A percentile compares a stretch with the other conserved stretches of the same genome.
Conservation (phyloP, 1,284 basidiomycete species). For the Pseudozyma sp. region DNA sequence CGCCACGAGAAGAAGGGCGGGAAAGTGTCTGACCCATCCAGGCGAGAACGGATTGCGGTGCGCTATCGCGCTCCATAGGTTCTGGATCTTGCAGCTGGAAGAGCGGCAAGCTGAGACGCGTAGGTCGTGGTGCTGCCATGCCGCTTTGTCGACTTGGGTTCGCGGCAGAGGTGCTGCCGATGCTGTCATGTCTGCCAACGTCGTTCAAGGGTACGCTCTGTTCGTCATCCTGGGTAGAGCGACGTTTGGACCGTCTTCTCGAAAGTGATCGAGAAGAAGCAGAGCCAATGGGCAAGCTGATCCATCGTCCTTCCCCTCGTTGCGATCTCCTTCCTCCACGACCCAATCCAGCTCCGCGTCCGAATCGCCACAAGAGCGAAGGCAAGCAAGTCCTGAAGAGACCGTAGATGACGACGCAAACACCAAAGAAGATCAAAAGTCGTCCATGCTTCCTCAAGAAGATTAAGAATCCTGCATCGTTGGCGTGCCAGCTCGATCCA, state of each 20-base stretch:
- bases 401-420: conserved; percentile 48
- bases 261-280: conserved; percentile 7
- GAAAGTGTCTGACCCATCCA: conserved; percentile 53
- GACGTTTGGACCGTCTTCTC: conserved; percentile 23
- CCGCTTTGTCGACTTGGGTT: conserved; percentile 18
- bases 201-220: conserved; percentile 23
- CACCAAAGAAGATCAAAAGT: conserved; percentile 55
- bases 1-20: conserved; percentile 37
- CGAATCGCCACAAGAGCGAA: conserved; percentile 19
- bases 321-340: conserved; percentile 7
- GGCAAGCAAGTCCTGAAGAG: conserved; percentile 45
- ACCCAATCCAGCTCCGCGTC: conserved; percentile 24
- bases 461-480: conserved; percentile 69
- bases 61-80: conserved; percentile 17
- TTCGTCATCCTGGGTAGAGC: conserved; percentile 33
- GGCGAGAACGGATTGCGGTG: conserved; percentile 44
- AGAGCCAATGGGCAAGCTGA: conserved; percentile 45
- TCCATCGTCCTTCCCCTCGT: conserved; percentile 36
- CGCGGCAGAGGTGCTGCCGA: conserved; percentile 31
- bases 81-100: conserved; percentile 53
- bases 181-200: conserved; percentile 12
- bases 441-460: conserved; percentile 64
- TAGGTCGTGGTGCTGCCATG: conserved; percentile 47
- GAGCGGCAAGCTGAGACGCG: conserved; percentile 42
- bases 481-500: conserved; percentile 85